phyloP scores from a whole-genome alignment of 2,329 filamentous ascomycete genomes.

The Alternaria novae-zelandiae region DNA sequence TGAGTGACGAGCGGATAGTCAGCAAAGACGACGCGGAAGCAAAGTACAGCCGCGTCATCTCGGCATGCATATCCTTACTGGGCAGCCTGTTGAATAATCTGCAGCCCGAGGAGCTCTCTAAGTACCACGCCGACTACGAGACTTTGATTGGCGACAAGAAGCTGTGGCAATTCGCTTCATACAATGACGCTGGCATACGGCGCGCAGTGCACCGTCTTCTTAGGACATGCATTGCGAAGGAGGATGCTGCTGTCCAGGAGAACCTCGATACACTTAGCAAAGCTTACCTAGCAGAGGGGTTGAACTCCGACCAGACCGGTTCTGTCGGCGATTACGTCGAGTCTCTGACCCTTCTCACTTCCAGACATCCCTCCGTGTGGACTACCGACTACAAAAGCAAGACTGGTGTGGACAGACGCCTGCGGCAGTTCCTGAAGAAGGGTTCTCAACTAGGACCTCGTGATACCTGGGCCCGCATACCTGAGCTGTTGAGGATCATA shows the following conservation, averaged over 20 bases:
- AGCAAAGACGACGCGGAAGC: conserved; percentile 83
- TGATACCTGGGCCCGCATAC: conserved; percentile 75
- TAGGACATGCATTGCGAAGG: conserved; percentile 57
- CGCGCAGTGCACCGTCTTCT: conserved; percentile 64
- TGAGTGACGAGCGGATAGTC: conserved; percentile 88
- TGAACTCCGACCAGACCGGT: conserved; percentile 74
- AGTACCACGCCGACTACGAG: conserved; percentile 68
- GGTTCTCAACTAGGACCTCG: conserved; percentile 80
- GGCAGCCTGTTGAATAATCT: conserved; percentile 59
- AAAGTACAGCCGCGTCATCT: conserved; percentile 83
- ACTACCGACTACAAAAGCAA: conserved; percentile 67
- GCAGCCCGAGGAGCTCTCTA: conserved; percentile 61
- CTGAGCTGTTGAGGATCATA: conserved; percentile 64
- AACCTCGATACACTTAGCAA: conserved; percentile 65
- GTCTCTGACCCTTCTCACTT: conserved; percentile 71
- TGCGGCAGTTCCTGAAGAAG: conserved; percentile 77
- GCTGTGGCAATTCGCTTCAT: conserved; percentile 65
- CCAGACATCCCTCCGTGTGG: conserved; percentile 74
- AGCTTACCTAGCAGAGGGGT: conserved; percentile 74
- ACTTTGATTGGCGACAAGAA: conserved; percentile 68
- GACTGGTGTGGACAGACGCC: conserved; percentile 60
- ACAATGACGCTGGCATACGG: conserved; percentile 64
- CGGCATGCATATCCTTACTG: conserved; percentile 63
- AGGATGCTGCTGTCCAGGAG: conserved; percentile 48
- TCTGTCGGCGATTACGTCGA: conserved; percentile 76